phyloP scores from a whole-genome alignment of 2,329 filamentous ascomycete species.

The Sarocladium brachiariae region DNA sequence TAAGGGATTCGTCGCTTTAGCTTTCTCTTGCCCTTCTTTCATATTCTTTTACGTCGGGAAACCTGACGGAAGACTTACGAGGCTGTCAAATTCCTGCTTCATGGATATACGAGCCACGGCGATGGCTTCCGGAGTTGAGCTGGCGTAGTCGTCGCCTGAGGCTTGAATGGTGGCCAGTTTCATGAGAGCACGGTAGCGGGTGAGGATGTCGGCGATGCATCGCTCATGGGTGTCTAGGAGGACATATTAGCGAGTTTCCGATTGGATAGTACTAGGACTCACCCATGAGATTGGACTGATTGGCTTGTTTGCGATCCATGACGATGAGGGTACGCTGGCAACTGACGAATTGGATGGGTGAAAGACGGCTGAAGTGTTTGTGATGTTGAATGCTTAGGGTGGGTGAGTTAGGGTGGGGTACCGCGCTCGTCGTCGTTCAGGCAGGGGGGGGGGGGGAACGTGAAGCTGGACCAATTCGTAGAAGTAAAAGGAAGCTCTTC shows the following conservation, averaged over 20 bases:
- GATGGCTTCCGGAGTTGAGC: constrained; percentile 33
- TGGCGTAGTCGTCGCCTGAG: constrained; percentile 31
- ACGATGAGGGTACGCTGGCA: background rate
- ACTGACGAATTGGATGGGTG: too few relatives aligned
- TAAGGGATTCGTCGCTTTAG: constrained; percentile 12
- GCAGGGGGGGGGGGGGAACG: too few relatives aligned
- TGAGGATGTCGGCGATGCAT: constrained; percentile 37
- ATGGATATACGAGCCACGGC: constrained; percentile 36
- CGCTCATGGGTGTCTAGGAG: constrained; percentile 35
- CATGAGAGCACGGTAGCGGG: constrained; percentile 36
- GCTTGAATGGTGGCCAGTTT: constrained; percentile 31
- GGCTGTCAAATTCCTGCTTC: constrained; percentile 38
- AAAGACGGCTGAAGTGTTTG: too few relatives aligned
- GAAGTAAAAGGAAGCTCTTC: too few relatives aligned
- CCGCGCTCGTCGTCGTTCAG: too few relatives aligned
- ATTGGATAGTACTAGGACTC: background rate
- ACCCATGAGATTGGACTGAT: constrained; percentile 12
- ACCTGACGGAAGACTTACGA: too few relatives aligned
- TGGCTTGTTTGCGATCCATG: constrained; percentile 12
- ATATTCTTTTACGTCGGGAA: too few relatives aligned
- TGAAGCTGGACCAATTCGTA: too few relatives aligned
- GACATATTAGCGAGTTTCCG: constrained; percentile 9
- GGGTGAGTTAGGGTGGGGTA: too few relatives aligned
- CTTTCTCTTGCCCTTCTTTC: too few relatives aligned
- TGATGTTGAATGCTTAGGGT: too few relatives aligned